Percentiles rank a stretch among this genome's conserved stretches.
These are phyloP conservation scores for Fusarium mangiferae DNA, from an alignment of 2,329 filamentous ascomycete species.

Conservation along the genomic window DNA sequence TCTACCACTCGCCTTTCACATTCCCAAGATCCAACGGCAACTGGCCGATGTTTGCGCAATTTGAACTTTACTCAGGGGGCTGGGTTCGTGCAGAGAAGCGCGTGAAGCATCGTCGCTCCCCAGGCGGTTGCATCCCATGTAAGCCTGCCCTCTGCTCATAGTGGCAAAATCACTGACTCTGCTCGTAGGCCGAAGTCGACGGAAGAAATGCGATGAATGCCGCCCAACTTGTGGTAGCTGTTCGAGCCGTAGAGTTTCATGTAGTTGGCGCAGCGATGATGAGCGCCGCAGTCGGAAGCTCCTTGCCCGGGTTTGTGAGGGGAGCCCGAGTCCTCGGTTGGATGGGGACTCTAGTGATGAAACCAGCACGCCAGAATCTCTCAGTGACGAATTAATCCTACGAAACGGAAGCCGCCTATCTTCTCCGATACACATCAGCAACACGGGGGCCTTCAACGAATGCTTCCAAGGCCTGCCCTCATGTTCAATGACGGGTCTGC, in stretches of 20 bases:
- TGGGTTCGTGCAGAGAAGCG: background rate
- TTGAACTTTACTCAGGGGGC: background rate
- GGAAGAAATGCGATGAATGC: background rate
- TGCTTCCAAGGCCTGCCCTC: background rate
- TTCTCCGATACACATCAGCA: background rate
- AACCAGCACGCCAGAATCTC: background rate
- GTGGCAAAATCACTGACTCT: background rate
- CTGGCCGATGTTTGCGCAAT: background rate
- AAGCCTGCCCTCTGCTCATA: background rate
- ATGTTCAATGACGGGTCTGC: background rate
- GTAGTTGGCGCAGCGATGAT: background rate
- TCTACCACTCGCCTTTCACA: background rate
- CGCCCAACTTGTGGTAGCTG: background rate
- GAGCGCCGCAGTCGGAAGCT: background rate
- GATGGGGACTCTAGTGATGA: background rate
- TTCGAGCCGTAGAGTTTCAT: background rate
- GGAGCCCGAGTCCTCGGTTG: fast-evolving
- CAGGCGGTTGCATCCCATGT: background rate
- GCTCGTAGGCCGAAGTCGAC: background rate
- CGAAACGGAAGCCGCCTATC: too few species aligned
- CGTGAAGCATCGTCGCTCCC: background rate
- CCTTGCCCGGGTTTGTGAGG: fast-evolving
- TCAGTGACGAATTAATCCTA: background rate
- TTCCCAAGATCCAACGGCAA: background rate
- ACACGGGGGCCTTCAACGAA: background rate